Evolutionary conservation across 139 green algal species (phyloP), one percentile per base, ranked within the genome.

Genomic region (Coelastrella sp.): DNA sequence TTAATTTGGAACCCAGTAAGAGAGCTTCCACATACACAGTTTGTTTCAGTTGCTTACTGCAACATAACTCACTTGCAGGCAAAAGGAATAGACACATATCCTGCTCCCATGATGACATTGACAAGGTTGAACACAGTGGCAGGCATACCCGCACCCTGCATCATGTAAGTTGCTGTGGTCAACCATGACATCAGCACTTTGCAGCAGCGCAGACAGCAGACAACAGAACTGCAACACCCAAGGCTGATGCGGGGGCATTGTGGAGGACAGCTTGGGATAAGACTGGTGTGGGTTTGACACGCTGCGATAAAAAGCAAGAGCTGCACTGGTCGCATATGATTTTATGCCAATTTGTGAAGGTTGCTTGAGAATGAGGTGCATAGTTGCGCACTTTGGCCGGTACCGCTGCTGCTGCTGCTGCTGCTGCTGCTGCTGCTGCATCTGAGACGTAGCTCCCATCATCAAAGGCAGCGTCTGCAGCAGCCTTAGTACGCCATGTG

Each of bases 31-130:
- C n/a, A n/a, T n/a, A n/a, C n/a, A n/a, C n/a, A n/a, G n/a, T n/a
- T n/a, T n/a, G n/a, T n/a, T n/a, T n/a, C n/a, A n/a, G n/a, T n/a
- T n/a, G n/a, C n/a, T n/a, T n/a, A n/a, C n/a, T n/a, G n/a, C n/a
- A n/a, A n/a, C n/a, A n/a, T n/a, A n/a, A n/a, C n/a, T n/a, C 17
- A 75, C 59, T 27, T 73, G 38, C 57, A 73, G 3, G 79, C 79
- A 35, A 53, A 79, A 5, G 80, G 80, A 3, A 86, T 79, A 9
- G 59, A 78, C 15, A 86, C 80, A 62, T 79, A 86, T 4, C 80
- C 80, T 13, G 80, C 80, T 6, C 80, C 80, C 80, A 86, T 86
- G 64, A 86, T 86, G 3, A 86, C 66, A 25, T 80, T 86, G 66
- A 79, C 80, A 21, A 80, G 34, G 50, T 86, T 86, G 50, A 86